Evolutionary conservation across 768 basidiomycete genomes (phyloP), one percentile per base, ranked within the genome.

Genomic region (Fomitopsis pulvina): DNA sequence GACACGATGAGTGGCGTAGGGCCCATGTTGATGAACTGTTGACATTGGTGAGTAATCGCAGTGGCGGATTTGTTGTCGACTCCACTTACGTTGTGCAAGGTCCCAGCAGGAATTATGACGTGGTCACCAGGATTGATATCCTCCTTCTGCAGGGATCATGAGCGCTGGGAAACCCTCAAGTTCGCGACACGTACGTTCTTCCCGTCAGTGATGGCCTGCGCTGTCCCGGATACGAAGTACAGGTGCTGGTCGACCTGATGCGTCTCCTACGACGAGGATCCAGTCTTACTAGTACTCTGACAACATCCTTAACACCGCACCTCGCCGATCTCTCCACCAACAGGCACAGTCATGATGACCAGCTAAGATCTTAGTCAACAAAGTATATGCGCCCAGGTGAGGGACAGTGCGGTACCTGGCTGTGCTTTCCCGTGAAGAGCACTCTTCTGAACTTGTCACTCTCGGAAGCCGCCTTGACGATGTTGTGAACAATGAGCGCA

Each of bases 341-440:
- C 60, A 16, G 62, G 62, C 10, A 63, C 54, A 3, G 62, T 63
- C 62, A 63, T 63, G 44, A 63, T 59, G 34, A 63, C 62, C 5
- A 63, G 41, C 61, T 63, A 29, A 14, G 2, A 4, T 30, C 10
- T 18, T 2, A 3, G 32, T 26, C 3, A 20, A 9, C 42, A 27
- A 11, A 48, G 14, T 37, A 29, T 24, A 38, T 18, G 38, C 22
- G 48, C 8, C 26, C 5, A n/a, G n/a, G 34, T 20, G 39, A 24
- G 21, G 44, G 18, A 20, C 12, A n/a, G 18, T 10, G 12, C 26
- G 20, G 46, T 25, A 60, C 61, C 58, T 63, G 62, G 45, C 62
- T 63, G 49, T 63, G 57, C 1, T 53, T 42, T 16, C 62, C 62
- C 0, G 62, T 63, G 58, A 58, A 63, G 24, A 63, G 41, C 5